A percentile compares a stretch with the other conserved stretches of the same genome.
phyloP scores from a whole-genome alignment of 139 green algal species.

The Chlamydomonas incerta region DNA sequence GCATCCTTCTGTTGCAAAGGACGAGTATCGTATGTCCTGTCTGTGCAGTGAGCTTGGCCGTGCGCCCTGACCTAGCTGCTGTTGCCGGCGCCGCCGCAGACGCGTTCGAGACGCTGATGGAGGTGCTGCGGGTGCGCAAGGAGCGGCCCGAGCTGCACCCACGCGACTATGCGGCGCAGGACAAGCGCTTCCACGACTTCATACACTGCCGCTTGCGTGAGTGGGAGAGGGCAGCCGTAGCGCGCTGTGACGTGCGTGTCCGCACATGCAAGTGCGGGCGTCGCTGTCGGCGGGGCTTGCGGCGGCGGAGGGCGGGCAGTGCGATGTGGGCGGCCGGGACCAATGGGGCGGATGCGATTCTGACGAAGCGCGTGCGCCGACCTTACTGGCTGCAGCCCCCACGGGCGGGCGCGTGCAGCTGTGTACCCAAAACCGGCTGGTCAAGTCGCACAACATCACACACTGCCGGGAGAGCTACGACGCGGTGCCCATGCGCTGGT shows the following conservation, averaged over 20 bases:
- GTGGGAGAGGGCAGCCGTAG: background rate
- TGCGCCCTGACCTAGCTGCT: too few species aligned
- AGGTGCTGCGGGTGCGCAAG: conserved; percentile 28
- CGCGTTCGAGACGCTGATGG: conserved; percentile 32
- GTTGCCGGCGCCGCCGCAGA: too few species aligned
- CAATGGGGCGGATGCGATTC: too few species aligned
- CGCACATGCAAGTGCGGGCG: too few species aligned
- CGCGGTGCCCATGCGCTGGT: background rate
- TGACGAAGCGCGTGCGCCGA: too few species aligned
- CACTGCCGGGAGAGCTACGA: background rate
- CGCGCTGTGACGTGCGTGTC: too few species aligned
- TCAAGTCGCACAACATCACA: background rate
- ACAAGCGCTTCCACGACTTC: conserved; percentile 21
- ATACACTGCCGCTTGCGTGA: conserved; percentile 12
- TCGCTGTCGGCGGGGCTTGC: too few species aligned
- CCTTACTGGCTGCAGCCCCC: conserved; percentile 18
- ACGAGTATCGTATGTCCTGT: too few species aligned
- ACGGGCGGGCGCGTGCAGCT: conserved; percentile 3
- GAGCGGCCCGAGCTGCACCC: background rate
- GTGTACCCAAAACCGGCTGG: conserved; percentile 29
- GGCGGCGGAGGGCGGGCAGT: too few species aligned
- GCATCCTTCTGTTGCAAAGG: too few species aligned
- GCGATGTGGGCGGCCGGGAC: too few species aligned
- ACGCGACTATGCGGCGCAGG: background rate
- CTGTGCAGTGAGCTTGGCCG: too few species aligned